phyloP scores from a whole-genome alignment of 352 stramenopile genomes.

The Phytophthora chlamydospora region DNA sequence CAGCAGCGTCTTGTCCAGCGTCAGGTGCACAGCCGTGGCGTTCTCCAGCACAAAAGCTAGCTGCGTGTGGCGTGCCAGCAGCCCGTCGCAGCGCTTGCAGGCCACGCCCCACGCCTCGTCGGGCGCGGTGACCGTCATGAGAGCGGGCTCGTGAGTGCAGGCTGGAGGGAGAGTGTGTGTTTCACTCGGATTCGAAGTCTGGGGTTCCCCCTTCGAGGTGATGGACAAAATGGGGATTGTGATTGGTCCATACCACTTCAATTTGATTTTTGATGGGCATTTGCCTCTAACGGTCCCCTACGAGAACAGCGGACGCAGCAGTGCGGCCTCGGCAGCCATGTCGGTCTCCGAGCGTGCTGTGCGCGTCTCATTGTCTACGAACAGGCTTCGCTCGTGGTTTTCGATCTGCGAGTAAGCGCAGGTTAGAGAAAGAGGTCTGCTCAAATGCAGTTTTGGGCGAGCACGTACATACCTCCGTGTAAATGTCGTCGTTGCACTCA shows the following conservation, averaged over 20 bases:
- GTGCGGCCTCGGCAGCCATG: conserved; percentile 83
- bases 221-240: too few relatives aligned
- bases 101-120: conserved; percentile 36
- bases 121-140: conserved; percentile 23
- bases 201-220: too few relatives aligned
- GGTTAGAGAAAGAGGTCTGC: neutral
- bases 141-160: too few relatives aligned
- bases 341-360: conserved; percentile 69
- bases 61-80: conserved; percentile 43
- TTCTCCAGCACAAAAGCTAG: conserved; percentile 61
- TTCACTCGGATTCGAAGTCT: too few relatives aligned
- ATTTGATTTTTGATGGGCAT: neutral
- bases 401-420: conserved; percentile 48
- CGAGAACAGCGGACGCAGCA: conserved; percentile 45
- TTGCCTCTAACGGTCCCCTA: conserved; percentile 4
- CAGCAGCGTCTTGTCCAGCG: conserved; percentile 44
- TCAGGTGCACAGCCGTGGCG: conserved; percentile 54
- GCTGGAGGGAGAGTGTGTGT: too few relatives aligned
- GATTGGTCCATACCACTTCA: conserved; percentile 27
- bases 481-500: conserved; percentile 92
- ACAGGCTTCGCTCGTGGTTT: conserved; percentile 51
- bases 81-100: conserved; percentile 36
- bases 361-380: conserved; percentile 81
- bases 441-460: neutral
- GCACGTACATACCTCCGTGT: conserved; percentile 70